Evolutionary conservation across 306 rosid genomes (phyloP).

Genomic region (Medicago truncatula): MtrunA17r5.0-ANR NC_053042.1:14687001-14687500

Average conservation of each 20-base stretch:
- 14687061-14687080: conserved; percentile 82
- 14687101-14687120: conserved; percentile 24
- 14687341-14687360: conserved; percentile 34
- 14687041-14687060: conserved; percentile 90
- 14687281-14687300: conserved; percentile 89
- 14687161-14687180: conserved; percentile 78
- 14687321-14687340: conserved; percentile 30
- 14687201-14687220: conserved; percentile 54
- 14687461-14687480: not conserved
- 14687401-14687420: conserved; percentile 5
- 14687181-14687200: conserved; percentile 58
- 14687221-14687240: conserved; percentile 72
- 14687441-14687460: not conserved
- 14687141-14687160: conserved; percentile 37
- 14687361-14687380: conserved; percentile 24
- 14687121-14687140: conserved; percentile 25
- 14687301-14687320: conserved; percentile 40
- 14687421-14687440: conserved; percentile 1
- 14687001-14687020: conserved; percentile 73
- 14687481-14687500: not conserved
- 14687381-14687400: conserved; percentile 12
- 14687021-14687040: conserved; percentile 76
- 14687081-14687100: conserved; percentile 41
- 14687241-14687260: conserved; percentile 74
- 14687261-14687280: conserved; percentile 76